Conservation (phyloP, 73 alveolate species). For the Paramecium octaurelia region DNA sequence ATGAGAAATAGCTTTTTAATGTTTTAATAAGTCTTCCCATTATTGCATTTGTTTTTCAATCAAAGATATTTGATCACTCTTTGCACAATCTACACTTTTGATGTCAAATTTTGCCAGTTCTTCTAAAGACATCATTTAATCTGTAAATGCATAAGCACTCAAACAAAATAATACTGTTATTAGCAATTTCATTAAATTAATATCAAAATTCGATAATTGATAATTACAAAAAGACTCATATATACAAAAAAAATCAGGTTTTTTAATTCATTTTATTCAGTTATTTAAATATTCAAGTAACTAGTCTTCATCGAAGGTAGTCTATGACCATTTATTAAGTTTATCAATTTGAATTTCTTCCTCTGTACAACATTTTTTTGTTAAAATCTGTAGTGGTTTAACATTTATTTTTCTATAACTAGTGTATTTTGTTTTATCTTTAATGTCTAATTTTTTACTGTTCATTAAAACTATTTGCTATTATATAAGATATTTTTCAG, state of each 20-base stretch:
- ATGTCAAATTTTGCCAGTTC: constrained; percentile 11
- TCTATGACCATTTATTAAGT: constrained; percentile 39
- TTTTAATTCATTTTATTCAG: neutral
- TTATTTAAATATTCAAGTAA: neutral
- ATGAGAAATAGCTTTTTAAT: neutral
- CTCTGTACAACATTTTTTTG: neutral
- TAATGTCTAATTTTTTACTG: neutral
- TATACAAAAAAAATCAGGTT: neutral
- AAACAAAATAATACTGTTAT: neutral
- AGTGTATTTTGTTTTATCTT: neutral
- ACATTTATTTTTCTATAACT: neutral
- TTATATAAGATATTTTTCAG: neutral
- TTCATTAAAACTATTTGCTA: neutral
- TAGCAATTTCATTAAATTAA: neutral
- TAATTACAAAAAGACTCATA: neutral
- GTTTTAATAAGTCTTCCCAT: constrained; percentile 14
- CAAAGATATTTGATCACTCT: neutral
- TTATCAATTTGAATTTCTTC: neutral
- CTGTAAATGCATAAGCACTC: neutral
- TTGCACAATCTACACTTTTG: neutral
- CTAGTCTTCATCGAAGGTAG: constrained; percentile 45
- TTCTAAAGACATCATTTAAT: constrained; percentile 25
- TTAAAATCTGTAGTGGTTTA: neutral
- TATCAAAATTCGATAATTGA: neutral
- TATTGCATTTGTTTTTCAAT: neutral